Percentiles rank a stretch among this genome's conserved stretches.
These are phyloP conservation scores for Trametopsis cervina DNA, from an alignment of 768 basidiomycete species.

Conservation along the genomic window DNA sequence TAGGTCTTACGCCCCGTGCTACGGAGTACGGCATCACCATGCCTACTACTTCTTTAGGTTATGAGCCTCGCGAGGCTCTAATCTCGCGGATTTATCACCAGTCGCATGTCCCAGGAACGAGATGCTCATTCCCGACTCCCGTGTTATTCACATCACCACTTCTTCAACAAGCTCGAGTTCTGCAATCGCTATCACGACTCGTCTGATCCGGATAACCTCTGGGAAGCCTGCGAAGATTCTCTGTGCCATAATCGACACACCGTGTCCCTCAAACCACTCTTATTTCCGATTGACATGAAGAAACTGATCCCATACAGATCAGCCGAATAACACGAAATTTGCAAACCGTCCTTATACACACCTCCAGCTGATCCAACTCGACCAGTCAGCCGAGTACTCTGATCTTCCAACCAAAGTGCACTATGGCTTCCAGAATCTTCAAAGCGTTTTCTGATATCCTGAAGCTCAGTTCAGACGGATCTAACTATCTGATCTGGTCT, in stretches of 20 bases:
- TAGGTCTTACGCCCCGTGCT: not conserved
- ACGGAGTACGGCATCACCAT: no score
- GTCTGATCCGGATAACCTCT: not conserved
- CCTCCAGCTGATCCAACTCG: not conserved
- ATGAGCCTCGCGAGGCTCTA: not conserved
- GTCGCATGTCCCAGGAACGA: not conserved
- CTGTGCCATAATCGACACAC: not conserved
- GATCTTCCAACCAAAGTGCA: not conserved
- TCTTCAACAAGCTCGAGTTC: not conserved
- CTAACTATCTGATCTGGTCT: not conserved
- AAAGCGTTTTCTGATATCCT: conserved; percentile 1
- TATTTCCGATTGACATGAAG: not conserved
- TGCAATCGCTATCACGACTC: not conserved
- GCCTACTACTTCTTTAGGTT: not conserved
- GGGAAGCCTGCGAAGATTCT: not conserved
- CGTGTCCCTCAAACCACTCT: not conserved
- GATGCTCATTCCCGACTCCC: not conserved
- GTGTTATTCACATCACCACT: not conserved
- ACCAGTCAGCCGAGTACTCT: not conserved
- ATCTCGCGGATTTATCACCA: not conserved
- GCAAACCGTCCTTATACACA: not conserved
- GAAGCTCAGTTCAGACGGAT: not conserved
- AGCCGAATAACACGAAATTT: not conserved
- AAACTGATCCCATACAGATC: not conserved
- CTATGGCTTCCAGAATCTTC: not conserved